Conservation (phyloP, 2,329 filamentous ascomycete genomes). For the Exophiala calicioides region DNA sequence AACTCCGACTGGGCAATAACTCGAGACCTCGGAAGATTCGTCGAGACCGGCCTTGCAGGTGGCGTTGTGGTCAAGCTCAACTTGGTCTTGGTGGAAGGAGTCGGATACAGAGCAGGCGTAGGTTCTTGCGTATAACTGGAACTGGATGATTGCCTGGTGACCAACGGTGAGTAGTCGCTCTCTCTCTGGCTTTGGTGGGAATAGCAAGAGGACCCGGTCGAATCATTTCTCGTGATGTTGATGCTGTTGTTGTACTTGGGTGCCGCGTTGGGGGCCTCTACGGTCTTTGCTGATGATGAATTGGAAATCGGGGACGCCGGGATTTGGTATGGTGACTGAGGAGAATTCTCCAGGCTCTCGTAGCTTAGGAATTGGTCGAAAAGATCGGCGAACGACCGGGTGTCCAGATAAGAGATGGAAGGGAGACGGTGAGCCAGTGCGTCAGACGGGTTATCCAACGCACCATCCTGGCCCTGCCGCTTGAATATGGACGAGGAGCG, state of each 20-base stretch:
- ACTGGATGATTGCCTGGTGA: slow-evolving; percentile 28
- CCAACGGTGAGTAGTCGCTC: slow-evolving; percentile 24
- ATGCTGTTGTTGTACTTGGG: slow-evolving; percentile 10
- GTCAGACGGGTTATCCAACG: slow-evolving; percentile 9
- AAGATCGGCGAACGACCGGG: slow-evolving; percentile 24
- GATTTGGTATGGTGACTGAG: neutral
- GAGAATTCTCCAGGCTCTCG: slow-evolving; percentile 6
- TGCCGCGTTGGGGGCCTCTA: no score
- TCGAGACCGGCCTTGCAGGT: neutral
- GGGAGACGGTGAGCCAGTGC: slow-evolving; percentile 19
- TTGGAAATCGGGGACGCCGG: neutral
- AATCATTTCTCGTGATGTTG: slow-evolving; percentile 25
- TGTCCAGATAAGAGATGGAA: slow-evolving; percentile 25
- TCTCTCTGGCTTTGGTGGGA: slow-evolving; percentile 22
- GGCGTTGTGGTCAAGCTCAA: neutral
- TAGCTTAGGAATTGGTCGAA: slow-evolving; percentile 24
- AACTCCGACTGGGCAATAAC: slow-evolving; percentile 4
- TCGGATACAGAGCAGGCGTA: slow-evolving; percentile 7
- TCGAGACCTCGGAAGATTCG: slow-evolving; percentile 2
- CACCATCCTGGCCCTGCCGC: slow-evolving; percentile 14
- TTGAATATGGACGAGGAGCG: slow-evolving; percentile 26
- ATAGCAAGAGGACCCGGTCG: slow-evolving; percentile 26
- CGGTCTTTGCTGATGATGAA: no score
- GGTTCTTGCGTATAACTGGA: slow-evolving; percentile 26
- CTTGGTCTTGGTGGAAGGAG: slow-evolving; percentile 8